Evolutionary conservation across 352 stramenopile genomes (phyloP).

Genomic region (Aphanomyces astaci): DNA sequence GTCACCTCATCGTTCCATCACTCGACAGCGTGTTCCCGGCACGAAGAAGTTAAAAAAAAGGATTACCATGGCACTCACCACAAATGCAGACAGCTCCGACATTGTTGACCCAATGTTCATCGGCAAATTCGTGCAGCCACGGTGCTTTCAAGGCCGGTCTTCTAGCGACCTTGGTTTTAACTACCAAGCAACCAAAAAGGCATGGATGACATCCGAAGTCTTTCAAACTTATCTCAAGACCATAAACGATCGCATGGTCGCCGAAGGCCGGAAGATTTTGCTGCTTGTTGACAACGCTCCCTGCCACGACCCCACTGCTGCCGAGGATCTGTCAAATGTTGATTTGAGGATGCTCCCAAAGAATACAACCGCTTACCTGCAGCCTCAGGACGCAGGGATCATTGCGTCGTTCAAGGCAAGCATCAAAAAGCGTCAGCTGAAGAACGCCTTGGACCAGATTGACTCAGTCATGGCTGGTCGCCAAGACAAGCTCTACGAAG

Average conservation of each 20-base stretch:
- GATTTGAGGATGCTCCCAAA: not conserved
- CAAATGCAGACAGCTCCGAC: not conserved
- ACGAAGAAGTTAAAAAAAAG: not conserved
- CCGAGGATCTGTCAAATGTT: not conserved
- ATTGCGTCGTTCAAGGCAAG: not conserved
- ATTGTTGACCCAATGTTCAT: no score
- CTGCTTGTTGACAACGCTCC: conserved; percentile 9
- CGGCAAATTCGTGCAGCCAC: not conserved
- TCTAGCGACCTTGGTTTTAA: not conserved
- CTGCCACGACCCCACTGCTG: not conserved
- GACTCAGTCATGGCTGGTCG: not conserved
- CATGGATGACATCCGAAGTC: conserved; percentile 8
- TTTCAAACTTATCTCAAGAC: not conserved
- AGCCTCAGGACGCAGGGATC: conserved; percentile 4
- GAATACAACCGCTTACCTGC: not conserved
- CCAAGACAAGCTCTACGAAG: not conserved
- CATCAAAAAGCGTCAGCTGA: not conserved
- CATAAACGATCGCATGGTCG: not conserved
- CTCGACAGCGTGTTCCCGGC: not conserved
- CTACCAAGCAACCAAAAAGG: conserved; percentile 3
- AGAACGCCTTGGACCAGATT: not conserved
- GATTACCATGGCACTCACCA: not conserved
- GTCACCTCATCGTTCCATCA: not conserved
- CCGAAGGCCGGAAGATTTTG: conserved; percentile 1
- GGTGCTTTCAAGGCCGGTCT: not conserved